Conservation (phyloP, 2,329 filamentous ascomycete species). For the Paecilomyces dactylethromorphus region DNA sequence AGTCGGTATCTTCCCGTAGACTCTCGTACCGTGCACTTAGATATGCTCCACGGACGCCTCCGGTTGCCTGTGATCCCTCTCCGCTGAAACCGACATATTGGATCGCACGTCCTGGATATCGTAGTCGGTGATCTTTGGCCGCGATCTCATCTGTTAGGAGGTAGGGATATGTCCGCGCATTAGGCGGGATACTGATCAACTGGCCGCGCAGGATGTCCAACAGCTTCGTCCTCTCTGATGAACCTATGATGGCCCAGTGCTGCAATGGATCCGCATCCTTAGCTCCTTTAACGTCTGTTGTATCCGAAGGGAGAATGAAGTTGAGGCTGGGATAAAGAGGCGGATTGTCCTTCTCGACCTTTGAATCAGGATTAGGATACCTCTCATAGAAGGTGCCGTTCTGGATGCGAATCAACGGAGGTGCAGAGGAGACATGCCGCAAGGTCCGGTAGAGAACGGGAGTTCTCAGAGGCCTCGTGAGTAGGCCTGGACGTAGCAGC, state of each 20-base stretch:
- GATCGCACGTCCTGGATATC: slow-evolving; percentile 61
- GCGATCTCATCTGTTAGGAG: slow-evolving; percentile 59
- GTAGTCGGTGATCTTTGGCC: slow-evolving; percentile 43
- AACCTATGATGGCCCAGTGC: slow-evolving; percentile 74
- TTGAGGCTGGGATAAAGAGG: slow-evolving; percentile 65
- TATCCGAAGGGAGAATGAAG: slow-evolving; percentile 59
- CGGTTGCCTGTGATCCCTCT: slow-evolving; percentile 51
- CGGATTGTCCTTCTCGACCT: slow-evolving; percentile 53
- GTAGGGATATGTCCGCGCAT: slow-evolving; percentile 70
- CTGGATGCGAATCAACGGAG: slow-evolving; percentile 62
- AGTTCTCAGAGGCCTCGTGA: slow-evolving; percentile 7
- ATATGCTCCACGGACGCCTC: slow-evolving; percentile 61
- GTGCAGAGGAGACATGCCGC: slow-evolving; percentile 13
- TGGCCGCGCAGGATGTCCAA: slow-evolving; percentile 71
- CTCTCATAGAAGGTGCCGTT: slow-evolving; percentile 79
- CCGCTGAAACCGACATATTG: slow-evolving; percentile 87
- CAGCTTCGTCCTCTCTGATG: slow-evolving; percentile 74
- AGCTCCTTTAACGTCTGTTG: slow-evolving; percentile 5
- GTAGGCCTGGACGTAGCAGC: slow-evolving; percentile 22
- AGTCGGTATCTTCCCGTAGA: slow-evolving; percentile 77
- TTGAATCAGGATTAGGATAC: slow-evolving; percentile 59
- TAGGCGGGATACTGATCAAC: slow-evolving; percentile 68
- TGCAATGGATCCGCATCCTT: background rate
- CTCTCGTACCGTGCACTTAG: slow-evolving; percentile 88
- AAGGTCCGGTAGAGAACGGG: slow-evolving; percentile 4